phyloP scores from a whole-genome alignment of 1,139 yeast genomes.

The Suhomyces atakaporum region DNA sequence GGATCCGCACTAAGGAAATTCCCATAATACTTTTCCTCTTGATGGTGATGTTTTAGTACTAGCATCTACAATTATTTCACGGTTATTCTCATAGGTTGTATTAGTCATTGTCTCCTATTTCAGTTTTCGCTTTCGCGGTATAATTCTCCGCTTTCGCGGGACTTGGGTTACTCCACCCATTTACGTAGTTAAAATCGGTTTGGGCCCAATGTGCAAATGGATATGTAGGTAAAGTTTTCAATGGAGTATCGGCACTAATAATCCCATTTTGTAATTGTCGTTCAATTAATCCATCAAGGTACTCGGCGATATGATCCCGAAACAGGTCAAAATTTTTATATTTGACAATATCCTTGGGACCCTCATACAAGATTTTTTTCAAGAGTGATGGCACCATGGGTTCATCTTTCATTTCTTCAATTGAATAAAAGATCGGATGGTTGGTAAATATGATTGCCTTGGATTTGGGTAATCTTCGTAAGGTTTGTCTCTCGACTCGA shows the following conservation, averaged over 20 bases:
- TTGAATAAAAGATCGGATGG: slow-evolving; percentile 68
- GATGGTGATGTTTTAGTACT: too few relatives aligned
- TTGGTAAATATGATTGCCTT: slow-evolving; percentile 57
- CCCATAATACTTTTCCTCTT: too few relatives aligned
- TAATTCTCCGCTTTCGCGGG: slow-evolving; percentile 24
- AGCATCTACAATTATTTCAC: too few relatives aligned
- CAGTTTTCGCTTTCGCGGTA: slow-evolving; percentile 25
- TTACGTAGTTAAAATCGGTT: slow-evolving; percentile 39
- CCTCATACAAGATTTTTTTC: slow-evolving; percentile 63
- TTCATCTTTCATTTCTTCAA: slow-evolving; percentile 79
- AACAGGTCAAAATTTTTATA: slow-evolving; percentile 61
- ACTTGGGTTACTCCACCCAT: slow-evolving; percentile 50
- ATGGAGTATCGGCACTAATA: slow-evolving; percentile 56
- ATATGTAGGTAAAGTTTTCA: slow-evolving; percentile 60
- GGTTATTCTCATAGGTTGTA: too few relatives aligned
- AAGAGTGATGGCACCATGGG: slow-evolving; percentile 70
- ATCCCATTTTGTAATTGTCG: slow-evolving; percentile 60
- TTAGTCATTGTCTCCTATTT: slow-evolving; percentile 22
- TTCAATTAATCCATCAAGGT: slow-evolving; percentile 56
- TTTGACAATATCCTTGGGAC: slow-evolving; percentile 62
- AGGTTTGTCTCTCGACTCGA: slow-evolving; percentile 59
- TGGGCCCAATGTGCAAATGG: slow-evolving; percentile 59
- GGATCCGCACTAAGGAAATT: too few relatives aligned
- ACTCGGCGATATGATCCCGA: slow-evolving; percentile 60
- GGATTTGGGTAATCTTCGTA: slow-evolving; percentile 50